Conservation (phyloP, 306 rosid species). For the Cyamopsis tetragonoloba region DNA sequence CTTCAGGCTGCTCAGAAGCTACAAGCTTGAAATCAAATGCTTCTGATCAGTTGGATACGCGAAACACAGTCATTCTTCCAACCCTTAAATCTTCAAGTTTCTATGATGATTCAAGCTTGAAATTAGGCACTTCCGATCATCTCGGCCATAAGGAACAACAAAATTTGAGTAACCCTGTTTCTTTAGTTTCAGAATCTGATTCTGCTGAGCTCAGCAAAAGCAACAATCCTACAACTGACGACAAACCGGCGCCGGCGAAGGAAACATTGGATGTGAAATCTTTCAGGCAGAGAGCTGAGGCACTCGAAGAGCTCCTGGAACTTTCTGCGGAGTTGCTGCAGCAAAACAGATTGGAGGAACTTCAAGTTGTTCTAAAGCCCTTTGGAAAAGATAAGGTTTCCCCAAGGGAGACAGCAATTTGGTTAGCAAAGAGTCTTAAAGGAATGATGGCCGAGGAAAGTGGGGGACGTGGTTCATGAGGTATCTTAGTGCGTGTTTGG, state of each 20-base stretch:
- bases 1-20: slow-evolving; percentile 55
- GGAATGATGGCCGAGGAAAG: slow-evolving; percentile 90
- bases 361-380: slow-evolving; percentile 85
- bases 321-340: slow-evolving; percentile 91
- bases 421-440: slow-evolving; percentile 96
- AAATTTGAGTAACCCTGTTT: slow-evolving; percentile 35
- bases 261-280: slow-evolving; percentile 82
- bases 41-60: slow-evolving; percentile 56
- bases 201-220: slow-evolving; percentile 45
- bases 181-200: slow-evolving; percentile 43
- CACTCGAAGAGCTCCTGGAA: slow-evolving; percentile 95
- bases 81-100: slow-evolving; percentile 41
- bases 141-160: slow-evolving; percentile 48
- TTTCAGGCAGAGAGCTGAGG: slow-evolving; percentile 92
- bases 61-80: slow-evolving; percentile 29
- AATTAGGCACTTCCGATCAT: slow-evolving; percentile 45
- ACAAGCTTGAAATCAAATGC: slow-evolving; percentile 39
- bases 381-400: slow-evolving; percentile 95
- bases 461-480: slow-evolving; percentile 54
- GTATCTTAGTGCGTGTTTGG: too few relatives aligned
- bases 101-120: slow-evolving; percentile 46
- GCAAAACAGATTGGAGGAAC: slow-evolving; percentile 84
- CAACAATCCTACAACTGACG: slow-evolving; percentile 45
- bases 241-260: slow-evolving; percentile 60
- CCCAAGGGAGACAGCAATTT: slow-evolving; percentile 97